A percentile compares a stretch with the other conserved stretches of the same genome.
Evolutionary conservation across 371 early-diverging fungal genomes (phyloP).

Genomic region (Chytridiales sp.): DNA sequence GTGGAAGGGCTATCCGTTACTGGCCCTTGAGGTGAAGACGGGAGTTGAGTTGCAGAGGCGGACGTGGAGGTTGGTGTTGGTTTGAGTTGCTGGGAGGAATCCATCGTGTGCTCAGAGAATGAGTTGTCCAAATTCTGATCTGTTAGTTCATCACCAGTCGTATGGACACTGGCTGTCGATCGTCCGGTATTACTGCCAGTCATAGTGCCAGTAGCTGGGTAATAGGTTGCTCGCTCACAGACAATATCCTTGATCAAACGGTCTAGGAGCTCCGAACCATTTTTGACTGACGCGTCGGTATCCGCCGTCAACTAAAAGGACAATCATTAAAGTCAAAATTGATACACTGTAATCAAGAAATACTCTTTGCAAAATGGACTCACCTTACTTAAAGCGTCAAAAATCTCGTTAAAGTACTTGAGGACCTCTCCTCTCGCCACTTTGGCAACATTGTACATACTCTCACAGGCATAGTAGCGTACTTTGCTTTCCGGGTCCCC

Average conservation of each 20-base stretch:
- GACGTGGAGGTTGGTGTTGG: not conserved
- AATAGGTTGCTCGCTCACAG: slow-evolving; percentile 76
- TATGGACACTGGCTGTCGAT: not conserved
- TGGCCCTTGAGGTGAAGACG: not conserved
- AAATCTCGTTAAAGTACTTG: slow-evolving; percentile 87
- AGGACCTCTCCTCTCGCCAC: slow-evolving; percentile 82
- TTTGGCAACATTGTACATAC: slow-evolving; percentile 93
- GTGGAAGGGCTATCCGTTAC: not conserved
- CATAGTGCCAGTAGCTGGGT: too few species aligned
- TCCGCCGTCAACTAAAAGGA: slow-evolving; percentile 70
- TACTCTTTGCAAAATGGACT: slow-evolving; percentile 2
- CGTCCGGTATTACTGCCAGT: slow-evolving; percentile 5
- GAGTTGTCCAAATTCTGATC: not conserved
- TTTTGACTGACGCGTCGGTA: slow-evolving; percentile 79
- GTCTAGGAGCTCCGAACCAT: slow-evolving; percentile 86
- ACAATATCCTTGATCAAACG: slow-evolving; percentile 91
- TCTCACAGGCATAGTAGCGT: slow-evolving; percentile 92
- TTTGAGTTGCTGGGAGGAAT: not conserved
- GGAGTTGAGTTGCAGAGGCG: too few species aligned
- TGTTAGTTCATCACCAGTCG: too few species aligned
- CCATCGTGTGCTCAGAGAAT: not conserved
- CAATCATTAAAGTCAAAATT: not conserved
- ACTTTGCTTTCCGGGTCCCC: slow-evolving; percentile 83
- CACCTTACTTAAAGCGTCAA: slow-evolving; percentile 89
- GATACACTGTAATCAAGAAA: not conserved